Percentiles rank a stretch among this genome's conserved stretches.
Evolutionary conservation across 1,284 basidiomycete species (phyloP).

Genomic region (Sporisorium reilianum): DNA sequence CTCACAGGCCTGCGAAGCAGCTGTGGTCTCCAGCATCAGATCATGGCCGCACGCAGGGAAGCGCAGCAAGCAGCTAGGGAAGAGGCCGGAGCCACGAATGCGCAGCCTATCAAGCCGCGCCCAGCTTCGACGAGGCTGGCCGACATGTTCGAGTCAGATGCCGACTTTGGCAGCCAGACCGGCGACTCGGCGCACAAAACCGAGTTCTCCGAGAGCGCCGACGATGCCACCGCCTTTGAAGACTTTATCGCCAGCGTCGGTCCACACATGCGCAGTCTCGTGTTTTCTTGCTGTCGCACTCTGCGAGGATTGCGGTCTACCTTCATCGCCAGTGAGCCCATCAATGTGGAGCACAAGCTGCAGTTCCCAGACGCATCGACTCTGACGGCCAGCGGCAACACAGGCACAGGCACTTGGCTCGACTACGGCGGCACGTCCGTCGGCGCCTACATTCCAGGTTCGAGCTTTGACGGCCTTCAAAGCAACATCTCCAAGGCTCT

Average conservation of each 20-base stretch:
- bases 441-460: conserved; percentile 31
- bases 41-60: conserved; percentile 50
- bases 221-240: conserved; percentile 45
- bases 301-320: conserved; percentile 48
- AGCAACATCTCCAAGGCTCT: conserved; percentile 52
- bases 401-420: conserved; percentile 29
- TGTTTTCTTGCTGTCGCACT: conserved; percentile 59
- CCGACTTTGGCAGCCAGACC: background rate
- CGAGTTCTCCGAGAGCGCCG: background rate
- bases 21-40: conserved; percentile 62
- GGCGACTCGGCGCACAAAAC: background rate
- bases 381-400: conserved; percentile 13
- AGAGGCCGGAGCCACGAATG: background rate
- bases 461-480: conserved; percentile 50
- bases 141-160: conserved; percentile 24
- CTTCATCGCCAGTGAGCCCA: conserved; percentile 35
- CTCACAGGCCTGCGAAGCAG: conserved; percentile 60
- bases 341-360: conserved; percentile 8
- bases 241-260: conserved; percentile 59
- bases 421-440: conserved; percentile 19
- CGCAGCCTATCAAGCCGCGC: background rate
- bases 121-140: conserved; percentile 25
- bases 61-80: conserved; percentile 26
- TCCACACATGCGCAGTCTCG: conserved; percentile 64
- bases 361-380: conserved; percentile 8